These are phyloP conservation scores for Quercus gilva DNA, from an alignment of 306 rosid species.

Conservation along the genomic window DNA sequence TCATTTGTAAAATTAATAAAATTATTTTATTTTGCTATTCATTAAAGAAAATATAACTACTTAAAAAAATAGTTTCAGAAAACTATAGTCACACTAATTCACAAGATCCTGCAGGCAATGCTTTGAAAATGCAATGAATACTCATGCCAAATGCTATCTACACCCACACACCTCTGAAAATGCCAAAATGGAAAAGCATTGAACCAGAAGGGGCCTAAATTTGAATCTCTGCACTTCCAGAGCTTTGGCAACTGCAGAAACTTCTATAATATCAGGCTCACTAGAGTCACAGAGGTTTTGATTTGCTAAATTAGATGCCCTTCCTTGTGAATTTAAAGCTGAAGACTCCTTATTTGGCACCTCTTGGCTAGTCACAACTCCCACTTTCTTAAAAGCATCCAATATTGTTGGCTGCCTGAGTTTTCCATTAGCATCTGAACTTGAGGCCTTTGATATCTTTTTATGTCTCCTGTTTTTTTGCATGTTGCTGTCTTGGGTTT, in stretches of 20 bases:
- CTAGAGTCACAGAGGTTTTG: slow-evolving; percentile 10
- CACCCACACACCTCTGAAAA: slow-evolving; percentile 23
- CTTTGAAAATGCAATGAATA: slow-evolving; percentile 1
- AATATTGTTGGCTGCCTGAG: slow-evolving; percentile 33
- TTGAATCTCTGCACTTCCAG: slow-evolving; percentile 35
- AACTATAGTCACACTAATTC: neutral
- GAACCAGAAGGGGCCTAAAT: slow-evolving; percentile 37
- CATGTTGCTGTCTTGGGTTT: slow-evolving; percentile 4
- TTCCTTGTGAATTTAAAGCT: slow-evolving; percentile 11
- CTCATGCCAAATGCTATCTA: neutral
- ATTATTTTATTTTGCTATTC: neutral
- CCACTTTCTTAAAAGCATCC: slow-evolving; percentile 32
- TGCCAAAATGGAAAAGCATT: slow-evolving; percentile 28
- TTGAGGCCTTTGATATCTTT: slow-evolving; percentile 17
- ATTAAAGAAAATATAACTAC: neutral
- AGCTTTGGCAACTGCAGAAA: slow-evolving; percentile 29
- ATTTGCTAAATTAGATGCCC: slow-evolving; percentile 20
- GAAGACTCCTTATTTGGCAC: slow-evolving; percentile 24
- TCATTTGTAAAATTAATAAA: neutral
- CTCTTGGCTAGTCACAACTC: slow-evolving; percentile 33
- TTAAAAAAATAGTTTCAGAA: neutral
- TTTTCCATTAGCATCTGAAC: slow-evolving; percentile 16
- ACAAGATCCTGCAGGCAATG: neutral
- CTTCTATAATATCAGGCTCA: slow-evolving; percentile 16
- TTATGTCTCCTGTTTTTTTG: slow-evolving; percentile 20